These are phyloP conservation scores for Cynara cardunculus DNA, from an alignment of 129 eudicot genomes.

Conservation along the genomic window DNA sequence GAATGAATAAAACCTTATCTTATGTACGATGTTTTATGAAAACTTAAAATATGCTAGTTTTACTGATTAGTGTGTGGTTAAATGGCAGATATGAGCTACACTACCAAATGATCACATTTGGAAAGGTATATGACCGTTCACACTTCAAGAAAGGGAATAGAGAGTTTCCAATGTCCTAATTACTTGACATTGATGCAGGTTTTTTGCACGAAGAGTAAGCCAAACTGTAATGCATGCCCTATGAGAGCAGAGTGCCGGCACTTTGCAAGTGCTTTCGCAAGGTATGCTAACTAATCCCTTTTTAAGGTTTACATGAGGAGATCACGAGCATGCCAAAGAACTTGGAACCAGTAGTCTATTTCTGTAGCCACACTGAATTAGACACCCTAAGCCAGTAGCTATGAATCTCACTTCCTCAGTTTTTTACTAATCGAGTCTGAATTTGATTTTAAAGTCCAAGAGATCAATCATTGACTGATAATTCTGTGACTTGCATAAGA, in stretches of 20 bases:
- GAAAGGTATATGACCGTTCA: conserved; percentile 61
- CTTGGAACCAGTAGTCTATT: not conserved
- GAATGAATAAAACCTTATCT: not conserved
- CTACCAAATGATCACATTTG: conserved; percentile 98
- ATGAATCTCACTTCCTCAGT: no score
- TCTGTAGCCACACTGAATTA: not conserved
- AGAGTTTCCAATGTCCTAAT: not conserved
- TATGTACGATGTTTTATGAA: not conserved
- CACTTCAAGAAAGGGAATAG: not conserved
- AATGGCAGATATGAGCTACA: conserved; percentile 88
- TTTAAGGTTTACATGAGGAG: not conserved
- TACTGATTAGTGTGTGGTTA: conserved; percentile 23
- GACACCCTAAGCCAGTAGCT: not conserved
- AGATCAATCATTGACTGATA: no score
- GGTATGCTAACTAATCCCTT: conserved; percentile 36
- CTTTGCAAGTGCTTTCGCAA: conserved; percentile 98
- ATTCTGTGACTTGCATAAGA: no score
- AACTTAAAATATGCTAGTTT: conserved; percentile 6
- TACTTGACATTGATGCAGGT: conserved; percentile 49
- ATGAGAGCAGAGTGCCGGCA: conserved; percentile 97
- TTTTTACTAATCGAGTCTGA: no score
- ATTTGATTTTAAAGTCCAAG: no score
- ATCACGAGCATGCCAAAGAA: not conserved
- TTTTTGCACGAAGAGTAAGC: conserved; percentile 90
- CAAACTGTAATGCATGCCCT: conserved; percentile 98